A percentile compares a stretch with the other conserved stretches of the same genome.
Evolutionary conservation across 140 eudicot genomes (phyloP).

Genomic region (Anethum foeniculum): DNA sequence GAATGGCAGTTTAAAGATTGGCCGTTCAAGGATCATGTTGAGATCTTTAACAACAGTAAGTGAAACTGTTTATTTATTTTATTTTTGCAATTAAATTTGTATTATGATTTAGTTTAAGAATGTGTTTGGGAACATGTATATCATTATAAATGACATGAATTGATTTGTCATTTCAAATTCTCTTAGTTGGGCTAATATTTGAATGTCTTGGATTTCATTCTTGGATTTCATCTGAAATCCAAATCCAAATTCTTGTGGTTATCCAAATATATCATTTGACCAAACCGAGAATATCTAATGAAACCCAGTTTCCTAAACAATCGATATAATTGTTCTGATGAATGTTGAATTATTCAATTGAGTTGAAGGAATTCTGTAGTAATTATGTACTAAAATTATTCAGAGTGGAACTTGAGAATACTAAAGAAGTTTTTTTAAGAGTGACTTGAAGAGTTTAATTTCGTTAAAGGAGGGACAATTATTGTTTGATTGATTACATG

Average conservation of each 20-base stretch:
- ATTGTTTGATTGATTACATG: not conserved
- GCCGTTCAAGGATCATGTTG: slow-evolving; percentile 98
- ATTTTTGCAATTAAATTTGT: not conserved
- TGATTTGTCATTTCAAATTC: too few relatives aligned
- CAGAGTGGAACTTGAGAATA: not conserved
- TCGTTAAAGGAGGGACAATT: not conserved
- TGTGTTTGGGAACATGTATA: too few relatives aligned
- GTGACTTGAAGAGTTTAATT: too few relatives aligned
- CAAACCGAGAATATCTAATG: too few relatives aligned
- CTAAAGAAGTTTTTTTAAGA: too few relatives aligned
- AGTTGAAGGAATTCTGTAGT: not conserved
- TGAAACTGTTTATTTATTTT: not conserved
- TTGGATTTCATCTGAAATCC: too few relatives aligned
- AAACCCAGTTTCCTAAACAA: too few relatives aligned
- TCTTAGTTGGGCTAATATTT: too few relatives aligned
- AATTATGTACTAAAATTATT: not conserved
- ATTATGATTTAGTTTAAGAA: not conserved
- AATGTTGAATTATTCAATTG: not conserved
- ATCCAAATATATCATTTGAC: too few relatives aligned
- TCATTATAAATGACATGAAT: too few relatives aligned
- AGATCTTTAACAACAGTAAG: slow-evolving; percentile 91
- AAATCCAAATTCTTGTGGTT: too few relatives aligned
- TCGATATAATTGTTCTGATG: not conserved
- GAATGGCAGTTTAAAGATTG: slow-evolving; percentile 99
- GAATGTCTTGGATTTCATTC: too few relatives aligned